Base-by-base conservation (phyloP, 1,139 yeast species). In the Waltiozyma sp. region DNA sequence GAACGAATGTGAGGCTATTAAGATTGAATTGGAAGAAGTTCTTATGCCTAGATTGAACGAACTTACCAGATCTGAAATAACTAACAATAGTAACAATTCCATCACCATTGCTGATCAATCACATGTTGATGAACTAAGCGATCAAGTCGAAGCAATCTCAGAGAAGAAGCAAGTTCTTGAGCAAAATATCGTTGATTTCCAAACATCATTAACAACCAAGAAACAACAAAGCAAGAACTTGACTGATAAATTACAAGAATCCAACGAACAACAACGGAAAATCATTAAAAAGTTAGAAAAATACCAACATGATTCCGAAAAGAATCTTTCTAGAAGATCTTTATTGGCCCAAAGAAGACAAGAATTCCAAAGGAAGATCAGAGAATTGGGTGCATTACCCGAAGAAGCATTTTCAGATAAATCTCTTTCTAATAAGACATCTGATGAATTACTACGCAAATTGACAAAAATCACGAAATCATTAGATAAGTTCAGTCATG, bases 361-460 rank as follows among this genome's bases (percentile, higher is more conserved):
- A 43, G 93, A 84, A 51, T 64, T 86, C 23, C 82, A 80, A 49
- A 75, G 73, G 48, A 83, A 77, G 54, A 82, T 88, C 40, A 72
- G 93, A 47, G 95, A 86, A 42, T 65, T 89, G 41, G 96, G 96
- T 11, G 83, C 86, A 1, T 67, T 89, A 28, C 93, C 96, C 0
- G 96, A 88, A 55, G 91, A 86, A 47, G 89, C 94, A 0, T 79
- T 86, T 37, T 46, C 46, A 52, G 68, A 69, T 8, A 70, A 73
- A 24, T 69, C 65, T 47, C 66, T 64, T 41, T 62, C 66, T 28
- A 49, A 62, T 28, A 54, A 62, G 3, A 35, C 23, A 4, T 73
- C 87, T 2, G 77, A 76, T 40, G 70, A 73, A 8, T 59, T 88
- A 34, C 63, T 86, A 39, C 57, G 59, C n/a, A 66, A 72, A 45